Conservation (phyloP, 1,284 basidiomycete genomes). For the Trichosporon asahii region DNA sequence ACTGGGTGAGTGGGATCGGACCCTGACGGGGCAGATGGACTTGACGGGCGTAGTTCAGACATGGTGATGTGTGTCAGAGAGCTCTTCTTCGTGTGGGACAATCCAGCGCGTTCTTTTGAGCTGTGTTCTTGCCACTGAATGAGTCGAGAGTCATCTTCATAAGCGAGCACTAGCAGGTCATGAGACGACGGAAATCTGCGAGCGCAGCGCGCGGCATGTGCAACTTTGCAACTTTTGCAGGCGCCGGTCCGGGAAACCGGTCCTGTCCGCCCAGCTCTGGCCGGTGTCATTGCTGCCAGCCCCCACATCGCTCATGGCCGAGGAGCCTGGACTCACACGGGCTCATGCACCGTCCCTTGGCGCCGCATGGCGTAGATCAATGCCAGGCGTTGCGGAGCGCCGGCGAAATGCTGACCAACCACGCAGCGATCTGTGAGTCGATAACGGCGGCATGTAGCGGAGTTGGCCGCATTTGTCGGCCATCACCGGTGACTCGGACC, state of each 20-base stretch:
- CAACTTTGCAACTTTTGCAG: background rate
- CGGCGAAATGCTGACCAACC: background rate
- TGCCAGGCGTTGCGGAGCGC: too few species aligned
- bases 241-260: background rate
- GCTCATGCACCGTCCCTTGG: background rate
- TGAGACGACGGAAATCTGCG: background rate
- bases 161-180: background rate
- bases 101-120: too few species aligned
- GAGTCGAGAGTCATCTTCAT: background rate
- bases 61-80: background rate
- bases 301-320: too few species aligned
- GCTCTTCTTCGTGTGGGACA: background rate
- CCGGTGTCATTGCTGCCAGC: background rate
- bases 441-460: background rate
- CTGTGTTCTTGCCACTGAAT: background rate
- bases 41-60: background rate
- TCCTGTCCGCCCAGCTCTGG: background rate
- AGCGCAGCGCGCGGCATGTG: background rate
- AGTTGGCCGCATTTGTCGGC: background rate
- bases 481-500: background rate
- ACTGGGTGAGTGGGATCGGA: background rate
- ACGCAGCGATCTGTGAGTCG: background rate
- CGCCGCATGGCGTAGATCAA: background rate
- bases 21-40: background rate
- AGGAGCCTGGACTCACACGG: background rate